Conservation (phyloP, 257 asterid species). For the Solanum chaucha region DNA sequence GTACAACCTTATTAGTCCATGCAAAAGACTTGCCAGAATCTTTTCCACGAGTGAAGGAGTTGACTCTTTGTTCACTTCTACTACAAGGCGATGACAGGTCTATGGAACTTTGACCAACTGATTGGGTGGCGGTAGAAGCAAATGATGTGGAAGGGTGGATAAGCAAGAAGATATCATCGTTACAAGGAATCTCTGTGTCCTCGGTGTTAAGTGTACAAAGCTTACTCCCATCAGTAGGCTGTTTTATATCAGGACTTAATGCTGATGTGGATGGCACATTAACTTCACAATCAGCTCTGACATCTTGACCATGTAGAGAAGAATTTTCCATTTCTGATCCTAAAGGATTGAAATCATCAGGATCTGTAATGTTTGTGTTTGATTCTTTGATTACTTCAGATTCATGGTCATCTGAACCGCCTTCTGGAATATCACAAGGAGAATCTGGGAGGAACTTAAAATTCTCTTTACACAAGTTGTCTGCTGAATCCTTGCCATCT, state of each 20-base stretch:
- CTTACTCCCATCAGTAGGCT: conserved; percentile 34
- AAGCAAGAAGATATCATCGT: conserved; percentile 96
- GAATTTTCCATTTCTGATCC: conserved; percentile 21
- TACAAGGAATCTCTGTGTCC: conserved; percentile 95
- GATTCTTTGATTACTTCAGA: conserved; percentile 12
- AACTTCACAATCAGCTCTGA: conserved; percentile 22
- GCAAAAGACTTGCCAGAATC: conserved; percentile 27
- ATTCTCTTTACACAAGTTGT: conserved; percentile 22
- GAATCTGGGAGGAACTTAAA: conserved; percentile 22
- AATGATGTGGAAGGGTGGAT: conserved; percentile 72
- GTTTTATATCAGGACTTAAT: conserved; percentile 27
- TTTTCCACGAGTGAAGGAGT: conserved; percentile 26
- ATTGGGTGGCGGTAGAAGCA: conserved; percentile 44
- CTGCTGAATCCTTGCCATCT: conserved; percentile 33
- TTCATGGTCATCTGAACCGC: conserved; percentile 24
- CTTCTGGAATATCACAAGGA: conserved; percentile 23
- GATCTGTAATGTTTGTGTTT: conserved; percentile 19
- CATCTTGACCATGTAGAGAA: conserved; percentile 14
- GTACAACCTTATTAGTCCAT: conserved; percentile 46
- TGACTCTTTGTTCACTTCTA: conserved; percentile 28
- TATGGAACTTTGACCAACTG: conserved; percentile 17
- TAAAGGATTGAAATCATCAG: conserved; percentile 18
- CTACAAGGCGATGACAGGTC: conserved; percentile 24
- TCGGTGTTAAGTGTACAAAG: conserved; percentile 67
- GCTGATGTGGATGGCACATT: conserved; percentile 30